These are phyloP conservation scores for Alternaria tenuissima DNA, from an alignment of 2,329 filamentous ascomycete genomes.

Conservation along the genomic window DNA sequence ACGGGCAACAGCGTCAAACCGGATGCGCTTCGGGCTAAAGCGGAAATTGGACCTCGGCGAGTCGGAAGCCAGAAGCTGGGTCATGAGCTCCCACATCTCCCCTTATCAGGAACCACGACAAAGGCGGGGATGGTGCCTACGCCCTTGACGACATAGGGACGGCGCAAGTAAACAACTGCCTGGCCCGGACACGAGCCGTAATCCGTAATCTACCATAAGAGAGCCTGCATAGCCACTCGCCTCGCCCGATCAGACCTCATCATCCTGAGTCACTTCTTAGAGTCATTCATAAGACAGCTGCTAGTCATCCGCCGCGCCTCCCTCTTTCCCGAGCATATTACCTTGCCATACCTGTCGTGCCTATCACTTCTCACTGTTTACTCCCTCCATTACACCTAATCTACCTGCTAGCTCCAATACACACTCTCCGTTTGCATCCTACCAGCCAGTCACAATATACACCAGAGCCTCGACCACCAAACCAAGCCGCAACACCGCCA, in stretches of 20 bases:
- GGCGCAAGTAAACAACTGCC: conserved; percentile 24
- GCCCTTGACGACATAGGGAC: conserved; percentile 41
- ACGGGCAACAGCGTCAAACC: conserved; percentile 36
- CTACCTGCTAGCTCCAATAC: conserved; percentile 23
- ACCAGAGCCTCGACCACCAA: conserved; percentile 8
- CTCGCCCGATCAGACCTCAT: conserved; percentile 25
- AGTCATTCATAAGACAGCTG: conserved; percentile 47
- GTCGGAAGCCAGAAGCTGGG: conserved; percentile 30
- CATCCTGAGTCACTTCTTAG: conserved; percentile 44
- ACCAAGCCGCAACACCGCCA: conserved; percentile 33
- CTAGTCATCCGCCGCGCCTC: conserved; percentile 44
- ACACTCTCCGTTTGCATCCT: background rate
- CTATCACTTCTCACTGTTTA: conserved; percentile 16
- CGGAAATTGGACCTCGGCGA: conserved; percentile 41
- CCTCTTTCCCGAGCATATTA: conserved; percentile 35
- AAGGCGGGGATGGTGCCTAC: conserved; percentile 34
- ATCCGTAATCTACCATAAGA: conserved; percentile 20
- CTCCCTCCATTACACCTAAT: conserved; percentile 23
- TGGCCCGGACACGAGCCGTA: conserved; percentile 31
- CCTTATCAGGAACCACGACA: conserved; percentile 39
- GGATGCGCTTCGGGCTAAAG: conserved; percentile 32
- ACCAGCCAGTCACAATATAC: conserved; percentile 1
- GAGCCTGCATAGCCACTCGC: conserved; percentile 42
- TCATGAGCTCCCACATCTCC: conserved; percentile 34
- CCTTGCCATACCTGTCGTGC: conserved; percentile 19